A percentile compares a stretch with the other conserved stretches of the same genome.
Evolutionary conservation across 2,329 filamentous ascomycete species (phyloP).

Genomic region (Rutstroemia sp.): DNA sequence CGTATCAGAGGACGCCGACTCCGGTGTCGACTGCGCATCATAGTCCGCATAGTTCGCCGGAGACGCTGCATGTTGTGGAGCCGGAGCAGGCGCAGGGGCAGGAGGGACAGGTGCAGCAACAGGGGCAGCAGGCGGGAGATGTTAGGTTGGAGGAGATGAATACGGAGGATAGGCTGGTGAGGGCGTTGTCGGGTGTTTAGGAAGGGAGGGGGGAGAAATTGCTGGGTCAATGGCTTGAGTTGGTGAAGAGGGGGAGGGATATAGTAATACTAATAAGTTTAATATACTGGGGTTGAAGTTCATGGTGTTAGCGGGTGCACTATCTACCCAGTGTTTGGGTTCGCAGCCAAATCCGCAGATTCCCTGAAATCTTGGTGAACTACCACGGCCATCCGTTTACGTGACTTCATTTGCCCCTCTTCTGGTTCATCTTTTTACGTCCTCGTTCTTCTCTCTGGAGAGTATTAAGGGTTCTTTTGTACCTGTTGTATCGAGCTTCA

Average conservation of each 20-base stretch:
- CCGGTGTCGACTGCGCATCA: background rate
- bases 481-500: background rate
- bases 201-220: background rate
- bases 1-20: background rate
- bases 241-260: background rate
- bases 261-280: background rate
- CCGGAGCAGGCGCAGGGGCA: background rate
- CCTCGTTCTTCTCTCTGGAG: too few relatives aligned
- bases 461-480: too few relatives aligned
- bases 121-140: background rate
- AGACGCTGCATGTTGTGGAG: conserved; percentile 16
- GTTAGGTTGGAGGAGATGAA: background rate
- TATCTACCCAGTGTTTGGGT: too few relatives aligned
- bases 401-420: too few relatives aligned
- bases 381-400: too few relatives aligned
- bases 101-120: background rate
- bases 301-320: too few relatives aligned
- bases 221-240: background rate
- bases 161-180: background rate
- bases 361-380: too few relatives aligned
- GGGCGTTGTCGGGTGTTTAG: background rate
- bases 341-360: too few relatives aligned
- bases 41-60: conserved; percentile 4
- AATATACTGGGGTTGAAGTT: too few relatives aligned
- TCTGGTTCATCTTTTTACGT: too few relatives aligned